Evolutionary conservation across 1,284 basidiomycete genomes (phyloP), one percentile per base, ranked within the genome.

Genomic region (Ceratobasidium sp.): DNA sequence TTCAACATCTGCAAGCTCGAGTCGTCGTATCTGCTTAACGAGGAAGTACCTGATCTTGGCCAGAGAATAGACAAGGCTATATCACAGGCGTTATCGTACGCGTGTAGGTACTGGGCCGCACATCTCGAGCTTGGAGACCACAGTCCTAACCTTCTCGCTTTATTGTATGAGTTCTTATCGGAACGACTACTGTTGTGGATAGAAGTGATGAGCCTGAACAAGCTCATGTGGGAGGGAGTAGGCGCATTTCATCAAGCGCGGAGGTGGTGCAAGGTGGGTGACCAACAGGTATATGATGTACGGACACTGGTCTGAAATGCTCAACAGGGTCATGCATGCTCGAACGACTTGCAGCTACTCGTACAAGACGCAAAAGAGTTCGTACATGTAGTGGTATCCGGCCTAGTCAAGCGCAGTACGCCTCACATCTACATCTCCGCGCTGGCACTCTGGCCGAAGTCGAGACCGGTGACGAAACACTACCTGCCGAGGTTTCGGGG

Each of bases 1-100:
- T 76, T 76, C 51, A 76, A 76, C 51, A 56, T 76, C 15, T 66
- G 73, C 63, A 49, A 46, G 0, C 63, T 76, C 3, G 23, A 66
- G 40, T 76, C 73, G 20, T 76, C 73, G 23, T 76, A 56, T 28
- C 7, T 66, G 10, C 39, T 42, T 7, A 63, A 76, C 42, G 51
- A 67, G 1, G 23, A 56, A 0, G 40, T 76, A 1, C 61, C 23
- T 4, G 39, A 76, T 7, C 10, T 66, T n/a, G 40, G 40, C 6
- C 49, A 40, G 15, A 44, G 33, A 40, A 3, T 55, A 10, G 20
- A 40, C 1, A 15, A 67, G 63, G 58, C 42, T 0, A 58, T 67
- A 26, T 26, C 73, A 1, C 3, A 4, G 1, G 63, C 51, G 4
- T 18, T 76, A 18, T 76, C 33, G 9, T 76, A 76, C 39, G 61